These are phyloP conservation scores for Cladosporium colombiae DNA, from an alignment of 2,329 filamentous ascomycete species.

Conservation along the genomic window DNA sequence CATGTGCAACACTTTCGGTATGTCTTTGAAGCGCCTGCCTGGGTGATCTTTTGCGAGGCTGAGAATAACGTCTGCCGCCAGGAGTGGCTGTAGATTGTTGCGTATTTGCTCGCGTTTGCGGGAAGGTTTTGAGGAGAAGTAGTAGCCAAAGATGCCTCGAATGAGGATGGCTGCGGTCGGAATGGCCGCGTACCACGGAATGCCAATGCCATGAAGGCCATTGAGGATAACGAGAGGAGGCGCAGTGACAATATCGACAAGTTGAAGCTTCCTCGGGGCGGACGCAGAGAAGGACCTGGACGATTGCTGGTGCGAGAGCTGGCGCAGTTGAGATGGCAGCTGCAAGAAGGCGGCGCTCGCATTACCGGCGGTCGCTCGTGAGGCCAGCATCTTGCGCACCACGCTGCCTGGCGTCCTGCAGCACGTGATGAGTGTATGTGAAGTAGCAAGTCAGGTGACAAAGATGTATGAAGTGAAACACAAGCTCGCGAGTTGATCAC, in stretches of 20 bases:
- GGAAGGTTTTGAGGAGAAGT: slow-evolving; percentile 25
- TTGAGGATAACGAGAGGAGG: slow-evolving; percentile 29
- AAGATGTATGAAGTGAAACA: not conserved
- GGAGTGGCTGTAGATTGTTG: slow-evolving; percentile 27
- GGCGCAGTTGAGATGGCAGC: slow-evolving; percentile 29
- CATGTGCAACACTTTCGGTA: not conserved
- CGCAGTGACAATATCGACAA: slow-evolving; percentile 21
- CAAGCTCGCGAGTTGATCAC: not conserved
- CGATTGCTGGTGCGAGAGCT: slow-evolving; percentile 22
- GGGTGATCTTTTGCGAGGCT: slow-evolving; percentile 4
- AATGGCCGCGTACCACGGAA: slow-evolving; percentile 37
- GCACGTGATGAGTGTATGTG: not conserved
- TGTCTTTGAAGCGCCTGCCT: not conserved
- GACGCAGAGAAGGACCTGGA: slow-evolving; percentile 32
- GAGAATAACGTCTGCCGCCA: not conserved
- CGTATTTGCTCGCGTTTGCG: slow-evolving; percentile 26
- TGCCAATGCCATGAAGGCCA: slow-evolving; percentile 30
- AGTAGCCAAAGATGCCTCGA: slow-evolving; percentile 33
- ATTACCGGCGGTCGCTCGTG: not conserved
- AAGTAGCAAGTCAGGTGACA: not conserved
- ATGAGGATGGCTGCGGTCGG: slow-evolving; percentile 34
- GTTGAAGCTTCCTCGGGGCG: slow-evolving; percentile 17
- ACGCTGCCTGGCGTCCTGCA: not conserved
- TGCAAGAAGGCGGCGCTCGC: slow-evolving; percentile 23
- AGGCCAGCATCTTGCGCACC: slow-evolving; percentile 3